Evolutionary conservation across 768 basidiomycete species (phyloP), one percentile per base, ranked within the genome.

Genomic region (Kwoniella europaea): DNA sequence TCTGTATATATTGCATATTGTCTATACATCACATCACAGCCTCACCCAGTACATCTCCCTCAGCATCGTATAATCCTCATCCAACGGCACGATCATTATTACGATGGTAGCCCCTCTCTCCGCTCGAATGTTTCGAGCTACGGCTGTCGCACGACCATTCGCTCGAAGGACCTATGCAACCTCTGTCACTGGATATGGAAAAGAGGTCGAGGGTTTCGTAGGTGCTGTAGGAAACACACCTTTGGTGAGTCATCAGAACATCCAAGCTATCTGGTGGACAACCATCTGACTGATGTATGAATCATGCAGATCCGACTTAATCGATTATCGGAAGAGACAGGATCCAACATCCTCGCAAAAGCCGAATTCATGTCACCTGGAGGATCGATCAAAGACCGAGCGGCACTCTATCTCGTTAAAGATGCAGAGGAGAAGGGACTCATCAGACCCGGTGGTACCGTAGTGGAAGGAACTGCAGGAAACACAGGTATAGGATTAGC

Each of bases 281-380:
- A 6, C 24, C 29, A 44, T 20, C 35, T 7, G 50, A 53, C 50
- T 27, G 24, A 56, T 4, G 13, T 10, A 18, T 56, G 41, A 13
- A 13, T 2, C 20, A 9, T 12, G 27, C 81, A 97, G 94, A 94
- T 98, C 70, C 89, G 90, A 73, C 87, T 98, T 64, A 90, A 92
- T 83, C 84, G 85, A 15, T 86, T 97, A 9, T 97, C 93, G 10
- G 89, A 93, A 74, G 88, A 88, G 80, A 92, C 90, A 1, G 94
- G 94, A 16, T 89, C 89, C 65, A 88, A 88, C 63, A 93, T 98
- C 71, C 90, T 90, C 59, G 95, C 92, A n/a, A 98, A 99, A 82
- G 93, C 97, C 20, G 97, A 99, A 85, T 95, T 97, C 81, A 94
- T 97, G 85, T 98, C 98, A 79, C 97, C 97, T 0, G 97, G 97